Conservation (phyloP, 371 early-diverging fungal genomes). For the Amoeboaphelidium protococcarum region DNA sequence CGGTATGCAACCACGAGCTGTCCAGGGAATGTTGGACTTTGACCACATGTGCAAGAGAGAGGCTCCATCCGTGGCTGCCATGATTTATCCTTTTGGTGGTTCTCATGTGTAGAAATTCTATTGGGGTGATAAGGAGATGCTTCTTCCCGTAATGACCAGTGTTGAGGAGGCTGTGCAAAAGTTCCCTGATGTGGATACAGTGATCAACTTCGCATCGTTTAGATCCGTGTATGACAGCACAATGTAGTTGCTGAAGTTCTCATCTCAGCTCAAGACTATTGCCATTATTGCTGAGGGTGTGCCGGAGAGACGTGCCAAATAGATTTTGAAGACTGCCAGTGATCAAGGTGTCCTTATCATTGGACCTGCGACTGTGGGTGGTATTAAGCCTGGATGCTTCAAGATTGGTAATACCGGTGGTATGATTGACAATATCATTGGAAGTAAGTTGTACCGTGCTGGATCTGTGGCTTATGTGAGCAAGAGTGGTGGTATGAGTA, state of each 20-base stretch:
- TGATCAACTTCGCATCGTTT: constrained; percentile 92
- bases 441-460: constrained; percentile 78
- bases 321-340: constrained; percentile 57
- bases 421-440: constrained; percentile 97
- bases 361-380: constrained; percentile 87
- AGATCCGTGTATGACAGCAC: constrained; percentile 78
- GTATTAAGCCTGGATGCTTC: constrained; percentile 96
- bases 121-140: constrained; percentile 93
- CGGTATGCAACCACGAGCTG: constrained; percentile 95
- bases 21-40: constrained; percentile 97
- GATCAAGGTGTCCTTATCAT: constrained; percentile 59
- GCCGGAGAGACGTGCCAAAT: constrained; percentile 81
- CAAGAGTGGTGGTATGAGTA: constrained; percentile 97
- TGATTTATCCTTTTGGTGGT: constrained; percentile 96
- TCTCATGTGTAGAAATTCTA: constrained; percentile 93
- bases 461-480: constrained; percentile 91
- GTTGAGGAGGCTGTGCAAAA: constrained; percentile 52
- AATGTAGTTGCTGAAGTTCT: constrained; percentile 45
- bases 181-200: constrained; percentile 76
- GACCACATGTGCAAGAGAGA: constrained; percentile 88
- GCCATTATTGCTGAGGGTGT: constrained; percentile 97
- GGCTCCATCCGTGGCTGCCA: constrained; percentile 90
- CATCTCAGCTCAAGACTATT: constrained; percentile 62
- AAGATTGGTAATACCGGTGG: constrained; percentile 98
- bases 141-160: constrained; percentile 70